phyloP scores from a whole-genome alignment of 768 basidiomycete species.

The Crucibulum laeve region DNA sequence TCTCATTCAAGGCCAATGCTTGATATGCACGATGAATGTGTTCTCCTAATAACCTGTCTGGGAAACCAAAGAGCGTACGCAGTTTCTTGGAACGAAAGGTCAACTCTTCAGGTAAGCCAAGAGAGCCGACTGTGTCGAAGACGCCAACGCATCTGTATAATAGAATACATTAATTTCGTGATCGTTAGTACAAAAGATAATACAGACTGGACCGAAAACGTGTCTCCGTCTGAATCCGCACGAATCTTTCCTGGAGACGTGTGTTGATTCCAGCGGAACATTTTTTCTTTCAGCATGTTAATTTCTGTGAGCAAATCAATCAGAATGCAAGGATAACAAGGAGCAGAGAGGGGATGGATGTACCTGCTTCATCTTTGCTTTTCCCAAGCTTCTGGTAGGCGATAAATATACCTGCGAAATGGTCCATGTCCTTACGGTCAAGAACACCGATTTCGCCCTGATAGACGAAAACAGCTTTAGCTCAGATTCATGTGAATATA shows the following conservation, averaged over 20 bases:
- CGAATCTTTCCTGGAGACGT: slow-evolving; percentile 50
- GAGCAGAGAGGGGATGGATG: slow-evolving; percentile 1
- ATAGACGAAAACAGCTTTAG: not conserved
- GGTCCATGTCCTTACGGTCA: slow-evolving; percentile 67
- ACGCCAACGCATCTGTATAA: slow-evolving; percentile 59
- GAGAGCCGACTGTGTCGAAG: slow-evolving; percentile 74
- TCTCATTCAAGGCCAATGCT: slow-evolving; percentile 66
- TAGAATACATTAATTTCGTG: slow-evolving; percentile 3
- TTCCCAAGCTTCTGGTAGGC: slow-evolving; percentile 61
- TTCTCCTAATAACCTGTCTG: slow-evolving; percentile 51
- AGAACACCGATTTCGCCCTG: slow-evolving; percentile 72
- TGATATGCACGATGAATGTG: slow-evolving; percentile 68
- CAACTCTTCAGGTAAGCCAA: slow-evolving; percentile 68
- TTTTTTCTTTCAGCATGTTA: slow-evolving; percentile 41
- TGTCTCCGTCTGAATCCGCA: slow-evolving; percentile 37
- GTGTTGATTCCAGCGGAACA: slow-evolving; percentile 51
- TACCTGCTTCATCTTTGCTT: slow-evolving; percentile 40
- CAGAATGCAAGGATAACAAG: slow-evolving; percentile 1
- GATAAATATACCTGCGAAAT: slow-evolving; percentile 61
- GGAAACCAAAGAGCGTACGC: slow-evolving; percentile 60
- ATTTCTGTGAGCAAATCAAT: slow-evolving; percentile 11
- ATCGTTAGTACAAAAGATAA: not conserved
- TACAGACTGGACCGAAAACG: slow-evolving; percentile 59
- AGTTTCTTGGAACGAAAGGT: slow-evolving; percentile 37
- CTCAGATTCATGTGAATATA: too few species aligned